A percentile compares a stretch with the other conserved stretches of the same genome.
Conservation (phyloP, 805 yeast genomes). For the Metschnikowia bowlesiae region DNA sequence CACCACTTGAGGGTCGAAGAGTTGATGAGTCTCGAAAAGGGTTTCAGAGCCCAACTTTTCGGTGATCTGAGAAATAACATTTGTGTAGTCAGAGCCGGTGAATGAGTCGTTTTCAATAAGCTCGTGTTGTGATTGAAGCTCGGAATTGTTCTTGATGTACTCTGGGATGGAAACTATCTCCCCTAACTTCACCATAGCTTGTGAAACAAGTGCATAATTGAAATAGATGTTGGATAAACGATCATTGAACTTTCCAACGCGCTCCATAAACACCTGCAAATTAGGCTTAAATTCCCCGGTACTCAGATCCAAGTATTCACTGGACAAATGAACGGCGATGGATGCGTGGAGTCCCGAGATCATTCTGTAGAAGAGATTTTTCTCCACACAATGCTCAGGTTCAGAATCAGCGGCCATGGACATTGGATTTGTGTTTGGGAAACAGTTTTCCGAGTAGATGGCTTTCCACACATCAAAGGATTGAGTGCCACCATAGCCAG, state of each 20-base stretch:
- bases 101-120: conserved; percentile 34
- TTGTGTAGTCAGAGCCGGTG: conserved; percentile 24
- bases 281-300: conserved; percentile 85
- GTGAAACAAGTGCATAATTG: conserved; percentile 82
- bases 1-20: conserved; percentile 44
- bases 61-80: conserved; percentile 9
- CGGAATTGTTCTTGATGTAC: conserved; percentile 22
- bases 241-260: conserved; percentile 89
- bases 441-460: conserved; percentile 88
- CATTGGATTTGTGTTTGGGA: conserved; percentile 47
- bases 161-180: conserved; percentile 28
- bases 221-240: conserved; percentile 85
- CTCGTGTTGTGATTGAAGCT: conserved; percentile 20
- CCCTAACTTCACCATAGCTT: conserved; percentile 65
- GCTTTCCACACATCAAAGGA: conserved; percentile 91
- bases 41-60: conserved; percentile 21
- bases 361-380: conserved; percentile 79
- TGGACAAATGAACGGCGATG: conserved; percentile 86
- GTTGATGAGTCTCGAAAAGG: conserved; percentile 44
- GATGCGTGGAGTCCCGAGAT: conserved; percentile 95
- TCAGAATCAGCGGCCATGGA: conserved; percentile 28
- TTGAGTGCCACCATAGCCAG: conserved; percentile 93
- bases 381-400: conserved; percentile 67
- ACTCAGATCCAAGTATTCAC: conserved; percentile 59
- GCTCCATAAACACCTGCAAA: conserved; percentile 71